These are phyloP conservation scores for Candida ulmi DNA, from an alignment of 805 yeast species.

Conservation along the genomic window DNA sequence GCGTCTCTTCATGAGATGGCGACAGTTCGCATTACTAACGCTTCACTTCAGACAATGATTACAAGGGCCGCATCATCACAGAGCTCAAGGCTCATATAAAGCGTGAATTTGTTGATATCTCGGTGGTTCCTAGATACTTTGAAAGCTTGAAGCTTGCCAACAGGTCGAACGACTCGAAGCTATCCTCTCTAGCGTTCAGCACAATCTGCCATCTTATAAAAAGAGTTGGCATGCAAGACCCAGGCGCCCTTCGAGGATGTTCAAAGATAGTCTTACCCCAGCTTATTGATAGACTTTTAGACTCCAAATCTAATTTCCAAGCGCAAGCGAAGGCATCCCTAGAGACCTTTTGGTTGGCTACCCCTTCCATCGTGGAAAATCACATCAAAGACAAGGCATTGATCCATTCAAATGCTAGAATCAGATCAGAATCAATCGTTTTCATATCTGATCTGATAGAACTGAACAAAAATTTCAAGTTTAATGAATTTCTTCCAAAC, in stretches of 20 bases:
- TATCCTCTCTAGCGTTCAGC: constrained; percentile 40
- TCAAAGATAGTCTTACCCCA: constrained; percentile 45
- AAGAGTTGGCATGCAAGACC: constrained; percentile 53
- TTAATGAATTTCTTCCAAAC: constrained; percentile 22
- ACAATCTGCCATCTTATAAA: constrained; percentile 52
- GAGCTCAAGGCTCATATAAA: constrained; percentile 50
- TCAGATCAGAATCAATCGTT: constrained; percentile 38
- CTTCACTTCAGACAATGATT: constrained; percentile 10
- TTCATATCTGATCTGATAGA: constrained; percentile 40
- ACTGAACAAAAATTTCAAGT: constrained; percentile 28
- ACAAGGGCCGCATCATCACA: constrained; percentile 14
- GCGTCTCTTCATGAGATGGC: not conserved
- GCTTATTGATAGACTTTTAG: constrained; percentile 41
- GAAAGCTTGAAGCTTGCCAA: constrained; percentile 43
- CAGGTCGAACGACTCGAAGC: constrained; percentile 31
- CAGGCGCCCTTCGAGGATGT: constrained; percentile 34
- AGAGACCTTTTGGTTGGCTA: constrained; percentile 50
- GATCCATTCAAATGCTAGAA: constrained; percentile 28
- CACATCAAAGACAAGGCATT: constrained; percentile 40
- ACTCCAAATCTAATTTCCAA: constrained; percentile 30
- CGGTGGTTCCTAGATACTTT: constrained; percentile 43
- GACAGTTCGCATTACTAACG: not conserved
- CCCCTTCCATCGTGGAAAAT: constrained; percentile 41
- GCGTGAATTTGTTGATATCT: constrained; percentile 46
- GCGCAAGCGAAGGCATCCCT: constrained; percentile 45